Base-by-base conservation (phyloP, 768 basidiomycete genomes). In the Boletus tomentosulus region DNA sequence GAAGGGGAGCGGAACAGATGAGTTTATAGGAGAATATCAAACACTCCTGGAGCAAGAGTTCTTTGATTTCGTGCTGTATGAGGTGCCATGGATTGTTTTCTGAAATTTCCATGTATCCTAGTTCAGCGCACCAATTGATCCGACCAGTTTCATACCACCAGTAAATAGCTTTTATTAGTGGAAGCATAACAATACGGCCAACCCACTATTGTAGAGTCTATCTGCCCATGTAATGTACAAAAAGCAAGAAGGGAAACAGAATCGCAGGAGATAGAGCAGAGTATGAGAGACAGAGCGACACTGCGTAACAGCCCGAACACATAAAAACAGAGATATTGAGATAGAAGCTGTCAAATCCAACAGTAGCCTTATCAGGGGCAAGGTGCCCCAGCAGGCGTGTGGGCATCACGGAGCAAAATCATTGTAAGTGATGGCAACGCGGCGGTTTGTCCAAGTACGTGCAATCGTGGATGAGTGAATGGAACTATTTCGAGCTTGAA, bases 1-100 rank as follows among this genome's bases (percentile, higher is more conserved):
- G 54, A 57, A 56, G 24, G 64, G 62, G 9, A 73, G 71, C 1
- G 72, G 70, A 7, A 75, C 72, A 42, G 85, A 87, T 6, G 91
- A 93, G 27, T 86, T 92, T 52, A 78, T 82, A 13, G 96, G 94
- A 58, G 96, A 99, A 70, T 99, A 89, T 69, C 90, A 93, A 68
- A 81, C 83, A 12, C 73, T 99, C 35, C 82, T 99, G 78, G 97
- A 99, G 66, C 89, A 95, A 68, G 96, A 99, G 70, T 90, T 89
- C 68, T 93, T 88, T 68, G 92, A 96, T 71, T 99, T 98, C 64
- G 92, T 98, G 24, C 67, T 96, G 65, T 95, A 86, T 66, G 96
- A 98, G 70, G 82, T 99, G 50, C 92, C 92, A 31, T 93, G 89
- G 88, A 89, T 97, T 61, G 74, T 86, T 37, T 78, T 82, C 62